These are phyloP conservation scores for Lachnellula subtilissima DNA, from an alignment of 2,329 filamentous ascomycete species.

Conservation along the genomic window DNA sequence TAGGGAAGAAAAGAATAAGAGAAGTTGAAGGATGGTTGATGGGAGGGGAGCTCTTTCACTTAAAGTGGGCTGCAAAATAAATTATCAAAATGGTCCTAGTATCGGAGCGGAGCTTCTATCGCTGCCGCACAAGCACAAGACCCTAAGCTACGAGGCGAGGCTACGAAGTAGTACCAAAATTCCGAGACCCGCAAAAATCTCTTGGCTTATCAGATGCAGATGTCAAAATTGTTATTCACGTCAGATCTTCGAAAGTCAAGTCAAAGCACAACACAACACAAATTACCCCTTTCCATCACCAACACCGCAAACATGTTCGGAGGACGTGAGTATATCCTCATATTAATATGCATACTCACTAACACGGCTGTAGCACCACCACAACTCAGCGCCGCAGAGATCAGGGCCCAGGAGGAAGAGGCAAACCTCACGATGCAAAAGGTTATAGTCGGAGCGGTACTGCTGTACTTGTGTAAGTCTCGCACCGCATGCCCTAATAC, in stretches of 20 bases:
- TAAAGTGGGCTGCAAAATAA: too few species aligned
- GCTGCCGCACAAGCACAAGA: too few species aligned
- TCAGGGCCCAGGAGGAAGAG: constrained; percentile 63
- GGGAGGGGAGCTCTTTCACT: too few species aligned
- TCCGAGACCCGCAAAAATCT: too few species aligned
- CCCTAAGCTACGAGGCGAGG: too few species aligned
- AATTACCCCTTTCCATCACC: neutral
- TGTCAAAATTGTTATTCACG: too few species aligned
- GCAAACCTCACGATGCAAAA: constrained; percentile 63
- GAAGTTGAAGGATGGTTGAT: too few species aligned
- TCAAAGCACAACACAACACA: constrained; percentile 4
- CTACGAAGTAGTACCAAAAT: too few species aligned
- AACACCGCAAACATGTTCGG: constrained; percentile 51
- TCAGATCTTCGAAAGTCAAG: neutral
- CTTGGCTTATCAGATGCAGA: too few species aligned
- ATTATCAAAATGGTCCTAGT: too few species aligned
- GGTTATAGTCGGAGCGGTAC: constrained; percentile 58
- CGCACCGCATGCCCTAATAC: neutral
- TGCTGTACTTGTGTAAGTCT: constrained; percentile 71
- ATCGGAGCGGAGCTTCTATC: too few species aligned
- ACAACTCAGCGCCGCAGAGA: constrained; percentile 64
- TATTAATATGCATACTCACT: constrained; percentile 3
- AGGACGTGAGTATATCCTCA: constrained; percentile 46
- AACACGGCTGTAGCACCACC: constrained; percentile 48
- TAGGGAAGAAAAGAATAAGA: too few species aligned